Conservation (phyloP, 106 monocot genomes). For the Xerophyta viscosa region DNA sequence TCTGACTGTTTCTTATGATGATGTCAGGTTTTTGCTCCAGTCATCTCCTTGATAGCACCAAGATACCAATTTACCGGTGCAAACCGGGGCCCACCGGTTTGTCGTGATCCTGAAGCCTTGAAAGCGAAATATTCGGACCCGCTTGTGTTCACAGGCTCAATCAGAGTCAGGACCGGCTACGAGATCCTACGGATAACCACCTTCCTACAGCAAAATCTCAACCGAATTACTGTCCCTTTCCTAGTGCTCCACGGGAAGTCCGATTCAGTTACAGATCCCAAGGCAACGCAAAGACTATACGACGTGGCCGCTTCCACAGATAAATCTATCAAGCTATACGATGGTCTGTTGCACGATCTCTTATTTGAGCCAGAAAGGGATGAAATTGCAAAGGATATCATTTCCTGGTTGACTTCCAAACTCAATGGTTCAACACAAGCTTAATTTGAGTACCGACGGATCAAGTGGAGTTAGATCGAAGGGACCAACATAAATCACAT, state of each 20-base stretch:
- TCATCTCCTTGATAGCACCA: constrained; percentile 59
- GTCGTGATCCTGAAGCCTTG: constrained; percentile 69
- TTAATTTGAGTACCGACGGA: no score
- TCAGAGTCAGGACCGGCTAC: constrained; percentile 70
- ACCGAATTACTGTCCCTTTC: constrained; percentile 51
- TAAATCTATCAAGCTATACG: constrained; percentile 67
- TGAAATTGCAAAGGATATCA: constrained; percentile 46
- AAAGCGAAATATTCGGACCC: constrained; percentile 73
- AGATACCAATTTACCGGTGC: constrained; percentile 53
- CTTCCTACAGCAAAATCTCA: constrained; percentile 48
- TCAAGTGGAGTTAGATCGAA: no score
- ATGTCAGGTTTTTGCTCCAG: constrained; percentile 59
- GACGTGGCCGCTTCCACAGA: constrained; percentile 39
- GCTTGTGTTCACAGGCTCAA: constrained; percentile 71
- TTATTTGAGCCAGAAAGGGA: constrained; percentile 88
- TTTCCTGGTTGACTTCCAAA: constrained; percentile 60
- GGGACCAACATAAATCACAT: no score
- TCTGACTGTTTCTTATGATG: no score
- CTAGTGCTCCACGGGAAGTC: constrained; percentile 76
- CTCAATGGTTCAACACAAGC: constrained; percentile 4
- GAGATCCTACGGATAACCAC: constrained; percentile 70
- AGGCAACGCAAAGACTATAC: constrained; percentile 41
- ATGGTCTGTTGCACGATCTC: constrained; percentile 74
- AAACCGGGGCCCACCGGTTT: constrained; percentile 51
- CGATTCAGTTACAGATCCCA: constrained; percentile 65